A percentile compares a stretch with the other conserved stretches of the same genome.
phyloP scores from a whole-genome alignment of 2,329 filamentous ascomycete genomes.

The Hypoxylon rubiginosum region DNA sequence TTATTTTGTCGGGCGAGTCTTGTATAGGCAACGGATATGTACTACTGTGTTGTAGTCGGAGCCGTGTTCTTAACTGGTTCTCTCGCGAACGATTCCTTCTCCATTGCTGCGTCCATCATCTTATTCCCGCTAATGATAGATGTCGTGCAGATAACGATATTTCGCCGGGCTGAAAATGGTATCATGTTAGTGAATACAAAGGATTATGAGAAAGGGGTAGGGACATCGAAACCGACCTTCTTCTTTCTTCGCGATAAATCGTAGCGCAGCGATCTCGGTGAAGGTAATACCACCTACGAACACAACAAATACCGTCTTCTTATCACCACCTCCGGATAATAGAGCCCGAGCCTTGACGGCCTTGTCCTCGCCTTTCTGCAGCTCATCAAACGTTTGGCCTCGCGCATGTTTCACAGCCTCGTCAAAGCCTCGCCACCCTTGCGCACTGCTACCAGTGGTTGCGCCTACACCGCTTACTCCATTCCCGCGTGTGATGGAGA shows the following conservation, averaged over 20 bases:
- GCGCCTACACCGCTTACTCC: constrained; percentile 62
- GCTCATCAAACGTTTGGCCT: constrained; percentile 90
- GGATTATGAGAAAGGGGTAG: constrained; percentile 13
- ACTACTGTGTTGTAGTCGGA: constrained; percentile 28
- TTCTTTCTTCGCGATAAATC: constrained; percentile 90
- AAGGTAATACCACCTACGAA: constrained; percentile 98
- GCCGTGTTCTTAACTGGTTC: constrained; percentile 49
- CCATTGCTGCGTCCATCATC: constrained; percentile 88
- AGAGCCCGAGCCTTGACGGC: constrained; percentile 88
- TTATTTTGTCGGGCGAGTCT: not conserved
- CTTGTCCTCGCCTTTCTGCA: constrained; percentile 93
- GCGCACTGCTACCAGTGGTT: constrained; percentile 69
- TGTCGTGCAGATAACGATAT: constrained; percentile 93
- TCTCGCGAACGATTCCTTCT: constrained; percentile 73
- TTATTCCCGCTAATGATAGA: constrained; percentile 89
- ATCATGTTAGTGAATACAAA: constrained; percentile 32
- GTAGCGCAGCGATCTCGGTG: constrained; percentile 92
- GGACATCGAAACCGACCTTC: constrained; percentile 64
- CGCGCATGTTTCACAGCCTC: constrained; percentile 89
- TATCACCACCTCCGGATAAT: constrained; percentile 78
- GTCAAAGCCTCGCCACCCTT: constrained; percentile 95
- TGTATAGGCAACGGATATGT: constrained; percentile 11
- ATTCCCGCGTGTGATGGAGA: constrained; percentile 76
- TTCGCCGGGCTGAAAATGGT: constrained; percentile 71
- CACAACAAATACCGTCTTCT: constrained; percentile 94